phyloP scores from a whole-genome alignment of 2,329 filamentous ascomycete species.

The Madurella fahalii region DNA sequence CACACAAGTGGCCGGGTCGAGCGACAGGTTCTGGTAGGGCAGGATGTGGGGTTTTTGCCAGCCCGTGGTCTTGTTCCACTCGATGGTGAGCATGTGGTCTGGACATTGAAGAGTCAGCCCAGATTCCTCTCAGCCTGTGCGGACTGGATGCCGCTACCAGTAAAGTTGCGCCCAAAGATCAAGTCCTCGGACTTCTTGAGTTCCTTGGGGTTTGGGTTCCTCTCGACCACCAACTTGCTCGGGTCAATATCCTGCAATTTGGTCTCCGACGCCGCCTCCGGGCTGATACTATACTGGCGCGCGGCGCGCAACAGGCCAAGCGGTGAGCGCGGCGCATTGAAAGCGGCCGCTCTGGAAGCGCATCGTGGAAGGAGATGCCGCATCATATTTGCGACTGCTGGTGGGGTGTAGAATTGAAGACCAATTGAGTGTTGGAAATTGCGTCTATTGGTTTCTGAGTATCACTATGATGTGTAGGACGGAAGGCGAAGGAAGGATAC shows the following conservation, averaged over 20 bases:
- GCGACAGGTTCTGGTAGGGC: constrained; percentile 94
- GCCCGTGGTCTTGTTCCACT: constrained; percentile 78
- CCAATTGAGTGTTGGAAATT: not conserved
- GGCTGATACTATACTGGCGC: constrained; percentile 52
- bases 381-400: constrained; percentile 37
- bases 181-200: constrained; percentile 74
- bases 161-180: constrained; percentile 87
- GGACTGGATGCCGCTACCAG: constrained; percentile 52
- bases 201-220: constrained; percentile 59
- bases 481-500: not conserved
- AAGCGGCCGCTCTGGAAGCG: constrained; percentile 32
- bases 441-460: not conserved
- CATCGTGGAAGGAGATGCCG: constrained; percentile 27
- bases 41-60: constrained; percentile 62
- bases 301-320: constrained; percentile 33
- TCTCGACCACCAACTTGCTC: constrained; percentile 68
- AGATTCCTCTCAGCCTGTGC: not conserved
- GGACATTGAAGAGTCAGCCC: constrained; percentile 12
- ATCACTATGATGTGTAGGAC: not conserved
- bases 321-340: constrained; percentile 30
- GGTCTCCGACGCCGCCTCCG: constrained; percentile 44
- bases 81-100: constrained; percentile 97
- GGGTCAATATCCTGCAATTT: constrained; percentile 69
- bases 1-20: constrained; percentile 93
- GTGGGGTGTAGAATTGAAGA: not conserved